A percentile compares a stretch with the other conserved stretches of the same genome.
These are phyloP conservation scores for Aquilaria agallochum DNA, from an alignment of 441 rosid species.

Conservation along the genomic window DNA sequence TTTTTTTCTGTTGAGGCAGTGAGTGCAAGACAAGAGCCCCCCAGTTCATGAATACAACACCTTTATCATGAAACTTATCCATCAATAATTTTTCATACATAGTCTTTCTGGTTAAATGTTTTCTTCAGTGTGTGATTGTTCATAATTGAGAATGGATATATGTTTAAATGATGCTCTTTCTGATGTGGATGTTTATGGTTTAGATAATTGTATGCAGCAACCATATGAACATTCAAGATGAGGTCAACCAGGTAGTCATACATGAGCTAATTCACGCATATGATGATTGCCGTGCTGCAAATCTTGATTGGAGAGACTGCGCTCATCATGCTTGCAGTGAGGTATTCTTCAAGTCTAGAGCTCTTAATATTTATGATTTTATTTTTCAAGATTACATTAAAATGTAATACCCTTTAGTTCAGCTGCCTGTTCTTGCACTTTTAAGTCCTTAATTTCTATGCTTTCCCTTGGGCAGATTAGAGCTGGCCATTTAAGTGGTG, in stretches of 20 bases:
- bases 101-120: background rate
- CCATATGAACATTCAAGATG: slow-evolving; percentile 67
- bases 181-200: slow-evolving; percentile 13
- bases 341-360: slow-evolving; percentile 32
- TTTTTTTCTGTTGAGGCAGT: background rate
- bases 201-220: slow-evolving; percentile 82
- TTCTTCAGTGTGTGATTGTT: background rate
- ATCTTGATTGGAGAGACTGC: slow-evolving; percentile 84
- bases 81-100: background rate
- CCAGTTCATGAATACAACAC: no score
- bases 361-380: slow-evolving; percentile 2
- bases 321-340: slow-evolving; percentile 97
- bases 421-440: slow-evolving; percentile 1
- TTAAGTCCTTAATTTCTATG: background rate
- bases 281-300: slow-evolving; percentile 85
- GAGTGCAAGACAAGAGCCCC: no score
- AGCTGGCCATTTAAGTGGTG: slow-evolving; percentile 88
- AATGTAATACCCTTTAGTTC: background rate
- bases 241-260: slow-evolving; percentile 78
- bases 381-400: background rate
- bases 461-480: slow-evolving; percentile 50
- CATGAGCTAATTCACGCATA: slow-evolving; percentile 90
- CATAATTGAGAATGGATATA: no score
- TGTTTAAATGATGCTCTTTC: background rate
- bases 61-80: no score